Conservation (phyloP, 192 early-diverging fungal species). For the Coemansia sp. region DNA sequence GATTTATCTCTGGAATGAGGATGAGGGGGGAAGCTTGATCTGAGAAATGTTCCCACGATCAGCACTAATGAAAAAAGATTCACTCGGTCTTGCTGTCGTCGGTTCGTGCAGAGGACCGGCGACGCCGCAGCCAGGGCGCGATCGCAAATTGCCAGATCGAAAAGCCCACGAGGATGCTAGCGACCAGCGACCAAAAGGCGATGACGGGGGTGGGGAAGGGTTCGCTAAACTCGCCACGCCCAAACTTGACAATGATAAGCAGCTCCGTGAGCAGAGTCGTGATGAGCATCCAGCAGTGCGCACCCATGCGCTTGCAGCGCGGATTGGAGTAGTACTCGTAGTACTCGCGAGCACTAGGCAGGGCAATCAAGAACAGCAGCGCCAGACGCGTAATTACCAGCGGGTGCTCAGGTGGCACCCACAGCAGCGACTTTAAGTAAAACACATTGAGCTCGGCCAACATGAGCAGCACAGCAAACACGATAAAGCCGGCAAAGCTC, state of each 20-base stretch:
- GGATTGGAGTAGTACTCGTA: constrained; percentile 83
- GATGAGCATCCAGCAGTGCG: constrained; percentile 89
- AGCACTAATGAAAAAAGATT: not conserved
- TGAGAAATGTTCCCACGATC: not conserved
- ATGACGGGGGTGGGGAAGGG: constrained; percentile 71
- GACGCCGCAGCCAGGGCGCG: constrained; percentile 18
- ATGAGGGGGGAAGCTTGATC: not conserved
- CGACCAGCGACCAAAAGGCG: constrained; percentile 72
- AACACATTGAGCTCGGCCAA: constrained; percentile 89
- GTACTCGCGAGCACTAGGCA: constrained; percentile 84
- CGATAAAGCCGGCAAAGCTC: constrained; percentile 79
- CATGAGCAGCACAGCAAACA: constrained; percentile 60
- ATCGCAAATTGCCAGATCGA: constrained; percentile 74
- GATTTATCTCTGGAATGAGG: not conserved
- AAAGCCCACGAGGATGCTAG: constrained; percentile 62
- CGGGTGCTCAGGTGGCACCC: constrained; percentile 85
- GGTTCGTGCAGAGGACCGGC: not conserved
- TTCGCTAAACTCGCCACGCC: constrained; percentile 78
- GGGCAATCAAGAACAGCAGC: constrained; percentile 79
- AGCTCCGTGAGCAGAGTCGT: constrained; percentile 87
- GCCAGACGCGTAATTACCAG: constrained; percentile 76
- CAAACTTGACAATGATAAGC: constrained; percentile 90
- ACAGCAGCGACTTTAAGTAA: constrained; percentile 91
- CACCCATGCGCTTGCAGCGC: constrained; percentile 86
- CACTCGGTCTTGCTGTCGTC: constrained; percentile 12